These are phyloP conservation scores for Candida suzukii DNA, from an alignment of 805 yeast genomes.

Conservation along the genomic window DNA sequence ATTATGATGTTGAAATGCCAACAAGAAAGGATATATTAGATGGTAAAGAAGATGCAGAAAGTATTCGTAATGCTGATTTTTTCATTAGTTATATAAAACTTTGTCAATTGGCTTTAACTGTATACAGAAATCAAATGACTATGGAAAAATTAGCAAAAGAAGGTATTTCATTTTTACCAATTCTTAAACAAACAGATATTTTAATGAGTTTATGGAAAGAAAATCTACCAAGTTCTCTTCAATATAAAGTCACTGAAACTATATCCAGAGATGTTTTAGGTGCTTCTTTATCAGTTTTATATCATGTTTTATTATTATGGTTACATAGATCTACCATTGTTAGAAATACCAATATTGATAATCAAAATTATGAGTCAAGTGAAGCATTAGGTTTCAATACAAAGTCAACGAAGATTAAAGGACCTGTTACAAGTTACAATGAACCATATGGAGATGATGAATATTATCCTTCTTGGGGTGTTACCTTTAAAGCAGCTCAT, in stretches of 20 bases:
- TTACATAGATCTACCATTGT: slow-evolving; percentile 63
- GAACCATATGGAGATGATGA: slow-evolving; percentile 22
- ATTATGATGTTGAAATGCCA: slow-evolving; percentile 72
- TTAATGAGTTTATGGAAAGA: slow-evolving; percentile 71
- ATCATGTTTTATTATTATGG: slow-evolving; percentile 60
- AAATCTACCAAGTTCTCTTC: slow-evolving; percentile 51
- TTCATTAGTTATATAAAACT: background rate
- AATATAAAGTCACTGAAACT: slow-evolving; percentile 44
- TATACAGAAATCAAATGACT: slow-evolving; percentile 56
- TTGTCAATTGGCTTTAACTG: slow-evolving; percentile 50
- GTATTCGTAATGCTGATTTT: background rate
- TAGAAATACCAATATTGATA: slow-evolving; percentile 16
- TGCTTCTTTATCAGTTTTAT: slow-evolving; percentile 56
- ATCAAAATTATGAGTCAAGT: background rate
- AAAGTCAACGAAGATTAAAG: background rate
- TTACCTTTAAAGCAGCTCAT: slow-evolving; percentile 75
- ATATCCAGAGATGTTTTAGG: slow-evolving; percentile 36
- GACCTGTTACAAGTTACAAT: background rate
- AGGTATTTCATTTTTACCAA: slow-evolving; percentile 30
- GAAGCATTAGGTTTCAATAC: background rate
- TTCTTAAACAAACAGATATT: slow-evolving; percentile 58
- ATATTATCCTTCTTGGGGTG: slow-evolving; percentile 68
- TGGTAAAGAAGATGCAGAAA: slow-evolving; percentile 15
- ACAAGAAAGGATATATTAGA: slow-evolving; percentile 35
- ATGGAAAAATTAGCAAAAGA: slow-evolving; percentile 30